Percentiles rank a stretch among this genome's conserved stretches.
Conservation (phyloP, 257 asterid genomes). For the Misopates orontium region DNA sequence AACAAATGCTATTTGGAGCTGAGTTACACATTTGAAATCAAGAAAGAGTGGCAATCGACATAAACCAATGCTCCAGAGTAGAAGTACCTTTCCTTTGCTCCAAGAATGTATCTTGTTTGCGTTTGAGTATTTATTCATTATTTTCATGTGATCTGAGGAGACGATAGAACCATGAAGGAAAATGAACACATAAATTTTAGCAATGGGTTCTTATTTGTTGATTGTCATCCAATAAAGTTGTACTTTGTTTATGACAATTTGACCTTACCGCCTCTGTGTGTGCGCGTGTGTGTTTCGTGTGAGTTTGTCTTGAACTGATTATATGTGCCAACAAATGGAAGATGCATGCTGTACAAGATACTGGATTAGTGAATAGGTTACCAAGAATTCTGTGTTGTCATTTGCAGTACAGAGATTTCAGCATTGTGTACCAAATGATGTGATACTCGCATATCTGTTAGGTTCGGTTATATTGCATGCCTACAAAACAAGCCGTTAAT, state of each 20-base stretch:
- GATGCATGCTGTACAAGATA: too few relatives aligned
- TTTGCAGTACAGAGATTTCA: too few relatives aligned
- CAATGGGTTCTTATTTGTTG: slow-evolving; percentile 10
- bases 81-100: slow-evolving; percentile 4
- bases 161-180: slow-evolving; percentile 14
- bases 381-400: too few relatives aligned
- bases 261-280: neutral
- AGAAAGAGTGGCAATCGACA: slow-evolving; percentile 57
- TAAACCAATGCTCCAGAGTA: neutral
- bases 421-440: too few relatives aligned
- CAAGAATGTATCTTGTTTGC: neutral
- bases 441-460: too few relatives aligned
- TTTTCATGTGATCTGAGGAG: slow-evolving; percentile 14
- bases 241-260: neutral
- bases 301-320: too few relatives aligned
- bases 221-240: slow-evolving; percentile 21
- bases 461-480: too few relatives aligned
- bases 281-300: too few relatives aligned
- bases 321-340: too few relatives aligned
- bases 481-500: too few relatives aligned
- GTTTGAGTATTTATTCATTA: slow-evolving; percentile 13
- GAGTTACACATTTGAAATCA: slow-evolving; percentile 73
- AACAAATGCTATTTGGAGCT: slow-evolving; percentile 75
- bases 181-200: neutral
- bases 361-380: too few relatives aligned